phyloP scores from a whole-genome alignment of 768 basidiomycete species.

The Lactarius sp. region DNA sequence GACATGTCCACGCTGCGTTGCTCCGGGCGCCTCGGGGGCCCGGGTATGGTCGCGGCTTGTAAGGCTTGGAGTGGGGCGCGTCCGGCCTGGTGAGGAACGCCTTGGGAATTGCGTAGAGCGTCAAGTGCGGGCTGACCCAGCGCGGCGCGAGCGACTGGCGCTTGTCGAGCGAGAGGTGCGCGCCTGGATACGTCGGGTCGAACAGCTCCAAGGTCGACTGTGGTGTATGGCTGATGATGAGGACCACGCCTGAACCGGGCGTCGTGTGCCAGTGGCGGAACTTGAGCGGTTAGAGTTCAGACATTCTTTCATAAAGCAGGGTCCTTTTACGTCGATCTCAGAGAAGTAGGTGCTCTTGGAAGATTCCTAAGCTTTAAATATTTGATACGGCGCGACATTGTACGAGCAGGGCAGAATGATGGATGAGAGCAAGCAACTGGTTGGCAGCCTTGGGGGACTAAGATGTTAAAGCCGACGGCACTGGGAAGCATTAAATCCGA shows the following conservation, averaged over 20 bases:
- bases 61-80: background rate
- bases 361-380: slow-evolving; percentile 6
- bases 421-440: no score
- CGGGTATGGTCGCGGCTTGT: background rate
- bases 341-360: slow-evolving; percentile 3
- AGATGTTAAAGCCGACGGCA: no score
- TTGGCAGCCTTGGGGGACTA: no score
- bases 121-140: slow-evolving; percentile 2
- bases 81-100: slow-evolving; percentile 13
- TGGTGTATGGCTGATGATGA: background rate
- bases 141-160: slow-evolving; percentile 3
- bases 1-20: slow-evolving; percentile 11
- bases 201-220: background rate
- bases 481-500: no score
- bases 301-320: no score
- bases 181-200: slow-evolving; percentile 13
- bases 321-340: slow-evolving; percentile 11
- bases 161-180: background rate
- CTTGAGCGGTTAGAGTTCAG: background rate
- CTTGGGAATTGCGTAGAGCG: slow-evolving; percentile 16
- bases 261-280: slow-evolving; percentile 16
- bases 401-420: background rate
- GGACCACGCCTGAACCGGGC: slow-evolving; percentile 11
- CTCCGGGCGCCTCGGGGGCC: background rate
- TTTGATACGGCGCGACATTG: slow-evolving; percentile 16